Conservation (phyloP, 164 flowering plant genomes). For the Vitis amurensis region DNA sequence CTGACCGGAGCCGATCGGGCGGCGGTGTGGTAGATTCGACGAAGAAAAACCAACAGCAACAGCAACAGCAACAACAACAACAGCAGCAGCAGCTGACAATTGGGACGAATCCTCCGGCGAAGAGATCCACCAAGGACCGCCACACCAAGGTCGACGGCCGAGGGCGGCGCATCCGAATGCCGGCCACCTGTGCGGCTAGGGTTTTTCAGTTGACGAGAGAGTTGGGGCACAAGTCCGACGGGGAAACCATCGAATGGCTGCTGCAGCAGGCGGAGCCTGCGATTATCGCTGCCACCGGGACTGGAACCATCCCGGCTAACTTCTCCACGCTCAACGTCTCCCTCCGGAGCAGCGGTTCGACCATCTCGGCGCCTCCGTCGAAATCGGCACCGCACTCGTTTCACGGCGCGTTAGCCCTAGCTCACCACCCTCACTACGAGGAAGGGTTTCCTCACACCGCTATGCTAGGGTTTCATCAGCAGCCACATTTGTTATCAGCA, state of each 20-base stretch:
- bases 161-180: conserved; percentile 82
- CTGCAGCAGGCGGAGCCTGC: conserved; percentile 87
- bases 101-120: conserved; percentile 13
- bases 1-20: conserved; percentile 4
- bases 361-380: conserved; percentile 62
- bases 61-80: conserved; percentile 6
- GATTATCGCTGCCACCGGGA: conserved; percentile 82
- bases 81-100: conserved; percentile 3
- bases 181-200: conserved; percentile 81
- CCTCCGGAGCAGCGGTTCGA: conserved; percentile 57
- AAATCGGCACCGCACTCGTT: conserved; percentile 62
- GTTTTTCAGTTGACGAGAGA: conserved; percentile 78
- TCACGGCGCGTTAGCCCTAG: conserved; percentile 47
- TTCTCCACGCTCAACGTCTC: conserved; percentile 73
- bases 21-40: conserved; percentile 14
- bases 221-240: conserved; percentile 79
- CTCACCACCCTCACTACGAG: conserved; percentile 31
- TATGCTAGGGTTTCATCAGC: conserved; percentile 60
- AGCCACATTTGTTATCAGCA: conserved; percentile 35
- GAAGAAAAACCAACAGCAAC: conserved; percentile 28
- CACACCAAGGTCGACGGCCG: conserved; percentile 85
- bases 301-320: conserved; percentile 86
- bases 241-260: conserved; percentile 83
- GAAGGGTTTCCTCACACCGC: conserved; percentile 33
- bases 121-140: conserved; percentile 71